Evolutionary conservation across 257 asterid species (phyloP), one percentile per base, ranked within the genome.

Genomic region (Echium plantagineum): DNA sequence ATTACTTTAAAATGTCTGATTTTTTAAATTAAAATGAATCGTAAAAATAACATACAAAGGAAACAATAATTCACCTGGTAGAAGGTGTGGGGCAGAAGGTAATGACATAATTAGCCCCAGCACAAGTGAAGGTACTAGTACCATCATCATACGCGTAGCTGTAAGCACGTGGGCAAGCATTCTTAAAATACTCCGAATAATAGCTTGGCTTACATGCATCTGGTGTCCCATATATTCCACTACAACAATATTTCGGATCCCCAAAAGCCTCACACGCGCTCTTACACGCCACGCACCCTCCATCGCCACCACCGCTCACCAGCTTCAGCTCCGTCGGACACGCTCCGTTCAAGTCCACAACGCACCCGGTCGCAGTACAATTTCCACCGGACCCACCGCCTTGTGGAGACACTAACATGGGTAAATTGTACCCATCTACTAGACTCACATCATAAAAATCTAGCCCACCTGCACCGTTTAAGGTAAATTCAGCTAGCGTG

Each of bases 361-460:
- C 78, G 62, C 96, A 87, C 0, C 94, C 94, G 21, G 94, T 82
- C n/a, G 57, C 42, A 16, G 81, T 63, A 21, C 96, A 87, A 48
- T 82, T 84, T 15, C 80, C 0, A 31, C 65, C 18, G 55, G 88
- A 2, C n/a, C n/a, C n/a, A 26, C 30, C 87, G 55, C 90, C 88
- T 67, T 69, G 79, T 20, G 94, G 94, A 57, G 52, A 76, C 69
- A 87, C 82, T 62, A 82, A 21, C 90, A 87, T 78, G 16, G 95
- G 94, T 21, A 86, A 72, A 56, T 86, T 86, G 69, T 86, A 86
- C 0, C 95, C 95, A 76, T 86, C 95, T 4, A 84, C 96, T 1
- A 87, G 80, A 71, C 95, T 87, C 58, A 87, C 94, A 76, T 87
- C 94, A 12, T 78, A 87, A 76, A 82, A 87, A 53, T 87, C 94